These are phyloP conservation scores for Claviceps spartinae DNA, from an alignment of 2,329 filamentous ascomycete genomes.

Conservation along the genomic window DNA sequence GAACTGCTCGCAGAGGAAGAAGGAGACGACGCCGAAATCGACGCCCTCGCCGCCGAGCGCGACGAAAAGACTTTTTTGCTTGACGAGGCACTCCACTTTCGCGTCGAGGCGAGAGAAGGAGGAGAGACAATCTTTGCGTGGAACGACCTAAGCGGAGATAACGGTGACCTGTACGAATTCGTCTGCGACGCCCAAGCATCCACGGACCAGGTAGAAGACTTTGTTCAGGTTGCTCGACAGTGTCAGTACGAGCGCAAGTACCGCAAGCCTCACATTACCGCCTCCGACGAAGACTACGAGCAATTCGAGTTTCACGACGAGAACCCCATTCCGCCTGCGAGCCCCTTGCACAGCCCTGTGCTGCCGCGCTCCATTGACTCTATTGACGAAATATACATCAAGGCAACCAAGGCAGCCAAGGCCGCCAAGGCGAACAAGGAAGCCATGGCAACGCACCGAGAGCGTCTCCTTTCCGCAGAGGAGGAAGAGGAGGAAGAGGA, in stretches of 20 bases:
- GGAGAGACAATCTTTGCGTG: constrained; percentile 84
- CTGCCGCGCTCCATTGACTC: constrained; percentile 42
- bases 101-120: constrained; percentile 65
- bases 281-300: constrained; percentile 65
- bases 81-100: constrained; percentile 82
- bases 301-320: constrained; percentile 68
- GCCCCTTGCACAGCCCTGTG: constrained; percentile 45
- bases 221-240: constrained; percentile 72
- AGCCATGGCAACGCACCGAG: constrained; percentile 28
- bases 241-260: constrained; percentile 98
- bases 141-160: constrained; percentile 87
- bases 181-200: constrained; percentile 70
- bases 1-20: constrained; percentile 83
- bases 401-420: constrained; percentile 25
- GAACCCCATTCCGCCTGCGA: constrained; percentile 50
- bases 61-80: constrained; percentile 97
- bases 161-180: constrained; percentile 93
- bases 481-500: neutral
- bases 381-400: constrained; percentile 40
- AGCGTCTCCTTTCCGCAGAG: constrained; percentile 17
- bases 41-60: constrained; percentile 63
- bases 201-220: constrained; percentile 59
- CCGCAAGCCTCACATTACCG: constrained; percentile 62
- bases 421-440: constrained; percentile 29
- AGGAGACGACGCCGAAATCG: constrained; percentile 64